Base-by-base conservation (phyloP, 2,329 filamentous ascomycete species). In the Scortechinia acanthostroma region DNA sequence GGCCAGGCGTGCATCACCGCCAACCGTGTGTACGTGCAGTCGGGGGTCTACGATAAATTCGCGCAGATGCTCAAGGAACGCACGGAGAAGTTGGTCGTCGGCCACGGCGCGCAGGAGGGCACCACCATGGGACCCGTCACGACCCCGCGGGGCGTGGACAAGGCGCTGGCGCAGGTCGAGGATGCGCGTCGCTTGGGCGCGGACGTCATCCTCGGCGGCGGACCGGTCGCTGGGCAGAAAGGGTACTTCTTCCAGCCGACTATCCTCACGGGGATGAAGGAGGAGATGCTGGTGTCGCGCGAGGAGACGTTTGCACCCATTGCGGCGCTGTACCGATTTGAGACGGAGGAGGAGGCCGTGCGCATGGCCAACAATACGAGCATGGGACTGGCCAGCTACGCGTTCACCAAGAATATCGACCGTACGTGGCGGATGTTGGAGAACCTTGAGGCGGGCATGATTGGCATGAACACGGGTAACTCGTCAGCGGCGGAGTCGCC, bases 161-260 rank as follows among this genome's bases (percentile, higher is more conserved):
- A 83, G 59, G 75, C 74, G 4, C 60, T 68, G 6, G 62, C 63
- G 35, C 80, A 87, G 49, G 77, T 87, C 22, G 70, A 75, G 42
- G 80, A 88, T 57, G 85, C 84, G 3, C 69, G 71, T 45, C 71
- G 70, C 45, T 70, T 76, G 30, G 84, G 84, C 2, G 86, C 77
- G 1, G 74, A 73, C 40, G 60, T 86, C n/a, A 63, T 86, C 1
- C 63, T 81, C 17, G 84, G 84, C 13, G 81, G 77, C 2, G 69
- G 72, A 55, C 51, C 71, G 60, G 66, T 81, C 2, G 58, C 66
- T 2, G 56, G 58, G 20, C 58, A 66, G 5, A 62, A 66, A 0
- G 80, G 81, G 3, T 87, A 83, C 61, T 88, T 86, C 67, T 85
- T 86, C 60, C 70, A 74, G 52, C 77, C 77, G 0, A 78, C 76